Evolutionary conservation across 2,329 filamentous ascomycete genomes (phyloP).

Genomic region (Hysterium pulicare): DNA sequence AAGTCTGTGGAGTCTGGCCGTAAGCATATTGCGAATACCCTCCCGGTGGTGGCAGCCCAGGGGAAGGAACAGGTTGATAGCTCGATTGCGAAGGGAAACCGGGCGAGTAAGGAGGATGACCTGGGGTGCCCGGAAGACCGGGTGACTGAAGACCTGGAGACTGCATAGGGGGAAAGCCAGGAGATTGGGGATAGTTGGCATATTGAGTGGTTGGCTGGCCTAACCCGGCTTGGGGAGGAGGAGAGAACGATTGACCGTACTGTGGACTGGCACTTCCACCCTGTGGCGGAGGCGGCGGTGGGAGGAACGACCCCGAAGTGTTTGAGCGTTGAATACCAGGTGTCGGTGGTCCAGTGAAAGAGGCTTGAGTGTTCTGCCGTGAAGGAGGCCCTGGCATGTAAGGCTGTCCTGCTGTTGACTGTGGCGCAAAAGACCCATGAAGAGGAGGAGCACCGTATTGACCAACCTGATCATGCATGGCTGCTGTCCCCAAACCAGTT

Average conservation of each 20-base stretch:
- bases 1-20: constrained; percentile 26
- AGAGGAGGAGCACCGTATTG: constrained; percentile 29
- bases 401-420: constrained; percentile 28
- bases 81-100: constrained; percentile 35
- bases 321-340: constrained; percentile 31
- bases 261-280: constrained; percentile 16
- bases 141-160: constrained; percentile 16
- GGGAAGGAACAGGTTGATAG: constrained; percentile 31
- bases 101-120: constrained; percentile 37
- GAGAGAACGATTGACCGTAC: constrained; percentile 34
- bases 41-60: constrained; percentile 45
- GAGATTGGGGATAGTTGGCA: constrained; percentile 35
- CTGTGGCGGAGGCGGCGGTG: constrained; percentile 25
- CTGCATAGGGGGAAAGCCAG: constrained; percentile 30
- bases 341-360: constrained; percentile 30
- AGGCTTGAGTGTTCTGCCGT: constrained; percentile 22
- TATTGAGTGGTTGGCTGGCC: constrained; percentile 33
- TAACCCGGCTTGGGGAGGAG: constrained; percentile 24
- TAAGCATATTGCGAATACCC: constrained; percentile 58
- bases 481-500: constrained; percentile 41
- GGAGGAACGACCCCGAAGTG: constrained; percentile 33
- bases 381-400: constrained; percentile 44
- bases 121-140: constrained; percentile 13
- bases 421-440: constrained; percentile 31
- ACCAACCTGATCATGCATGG: constrained; percentile 37